Conservation (phyloP, 768 basidiomycete species). For the Solioccasus polychromus region DNA sequence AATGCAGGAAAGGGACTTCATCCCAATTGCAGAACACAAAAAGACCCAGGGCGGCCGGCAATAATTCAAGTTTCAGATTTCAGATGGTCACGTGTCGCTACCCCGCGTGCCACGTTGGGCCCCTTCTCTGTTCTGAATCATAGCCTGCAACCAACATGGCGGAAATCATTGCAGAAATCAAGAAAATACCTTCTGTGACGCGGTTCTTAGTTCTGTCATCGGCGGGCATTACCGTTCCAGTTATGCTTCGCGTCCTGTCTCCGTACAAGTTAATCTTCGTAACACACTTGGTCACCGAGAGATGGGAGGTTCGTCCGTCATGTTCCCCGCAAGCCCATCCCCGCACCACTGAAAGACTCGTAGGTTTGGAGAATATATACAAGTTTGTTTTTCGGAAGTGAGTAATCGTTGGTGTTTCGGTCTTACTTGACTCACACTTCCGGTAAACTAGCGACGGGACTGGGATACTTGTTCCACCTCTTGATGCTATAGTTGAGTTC, state of each 20-base stretch:
- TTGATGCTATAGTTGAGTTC: constrained; percentile 41
- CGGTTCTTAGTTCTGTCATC: constrained; percentile 64
- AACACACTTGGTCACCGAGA: constrained; percentile 39
- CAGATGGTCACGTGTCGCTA: constrained; percentile 13
- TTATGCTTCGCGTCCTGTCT: constrained; percentile 51
- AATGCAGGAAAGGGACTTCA: neutral
- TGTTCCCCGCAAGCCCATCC: neutral
- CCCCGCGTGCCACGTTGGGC: neutral
- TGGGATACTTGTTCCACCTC: constrained; percentile 41
- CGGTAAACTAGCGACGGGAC: constrained; percentile 20
- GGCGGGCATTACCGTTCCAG: constrained; percentile 56
- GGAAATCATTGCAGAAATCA: constrained; percentile 55
- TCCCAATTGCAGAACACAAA: neutral
- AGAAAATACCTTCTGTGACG: constrained; percentile 83
- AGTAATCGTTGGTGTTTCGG: constrained; percentile 9
- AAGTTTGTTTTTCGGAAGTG: constrained; percentile 72
- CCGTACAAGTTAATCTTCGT: constrained; percentile 56
- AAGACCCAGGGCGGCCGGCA: too few relatives aligned
- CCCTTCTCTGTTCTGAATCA: too few relatives aligned
- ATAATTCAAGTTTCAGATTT: too few relatives aligned
- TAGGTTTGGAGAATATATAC: constrained; percentile 75
- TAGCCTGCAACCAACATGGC: constrained; percentile 35
- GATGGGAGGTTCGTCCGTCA: constrained; percentile 48
- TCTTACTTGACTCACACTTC: neutral
- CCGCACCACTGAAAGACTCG: neutral